phyloP scores from a whole-genome alignment of 805 yeast genomes.

The Saccharomycopsis synnaedendra region DNA sequence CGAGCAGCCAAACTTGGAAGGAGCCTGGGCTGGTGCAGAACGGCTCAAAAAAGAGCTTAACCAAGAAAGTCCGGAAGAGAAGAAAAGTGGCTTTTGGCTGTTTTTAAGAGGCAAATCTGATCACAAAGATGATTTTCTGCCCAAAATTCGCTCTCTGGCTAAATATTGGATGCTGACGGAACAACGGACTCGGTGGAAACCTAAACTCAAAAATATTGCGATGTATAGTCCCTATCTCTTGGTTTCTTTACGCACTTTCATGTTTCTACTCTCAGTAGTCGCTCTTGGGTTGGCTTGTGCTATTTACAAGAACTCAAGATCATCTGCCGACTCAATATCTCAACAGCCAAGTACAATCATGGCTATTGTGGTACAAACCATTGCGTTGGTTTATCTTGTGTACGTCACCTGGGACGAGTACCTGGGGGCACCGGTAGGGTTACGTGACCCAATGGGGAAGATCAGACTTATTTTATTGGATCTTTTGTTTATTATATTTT shows the following conservation, averaged over 20 bases:
- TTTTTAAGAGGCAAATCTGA: neutral
- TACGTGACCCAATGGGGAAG: conserved; percentile 76
- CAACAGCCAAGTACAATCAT: conserved; percentile 88
- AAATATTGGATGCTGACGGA: conserved; percentile 60
- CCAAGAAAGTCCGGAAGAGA: too few relatives aligned
- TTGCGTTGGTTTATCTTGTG: conserved; percentile 64
- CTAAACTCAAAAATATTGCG: conserved; percentile 46
- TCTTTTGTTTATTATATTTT: conserved; percentile 75
- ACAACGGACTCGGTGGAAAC: conserved; percentile 52
- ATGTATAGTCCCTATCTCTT: conserved; percentile 77
- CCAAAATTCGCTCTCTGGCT: conserved; percentile 41
- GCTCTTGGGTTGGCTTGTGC: conserved; percentile 66
- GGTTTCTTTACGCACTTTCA: conserved; percentile 52
- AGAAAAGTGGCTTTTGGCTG: too few relatives aligned
- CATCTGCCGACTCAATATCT: conserved; percentile 19
- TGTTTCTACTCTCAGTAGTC: conserved; percentile 44
- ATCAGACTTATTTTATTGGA: conserved; percentile 75
- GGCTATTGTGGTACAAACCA: conserved; percentile 78
- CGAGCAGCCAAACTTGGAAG: conserved; percentile 30
- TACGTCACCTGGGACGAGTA: conserved; percentile 89
- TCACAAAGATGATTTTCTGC: conserved; percentile 20
- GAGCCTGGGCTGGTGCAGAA: conserved; percentile 64
- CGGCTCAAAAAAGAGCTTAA: conserved; percentile 41
- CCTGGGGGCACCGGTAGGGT: conserved; percentile 82
- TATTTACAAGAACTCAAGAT: conserved; percentile 28